phyloP scores from a whole-genome alignment of 2,329 filamentous ascomycete genomes.

The Karstenula rhodostoma region DNA sequence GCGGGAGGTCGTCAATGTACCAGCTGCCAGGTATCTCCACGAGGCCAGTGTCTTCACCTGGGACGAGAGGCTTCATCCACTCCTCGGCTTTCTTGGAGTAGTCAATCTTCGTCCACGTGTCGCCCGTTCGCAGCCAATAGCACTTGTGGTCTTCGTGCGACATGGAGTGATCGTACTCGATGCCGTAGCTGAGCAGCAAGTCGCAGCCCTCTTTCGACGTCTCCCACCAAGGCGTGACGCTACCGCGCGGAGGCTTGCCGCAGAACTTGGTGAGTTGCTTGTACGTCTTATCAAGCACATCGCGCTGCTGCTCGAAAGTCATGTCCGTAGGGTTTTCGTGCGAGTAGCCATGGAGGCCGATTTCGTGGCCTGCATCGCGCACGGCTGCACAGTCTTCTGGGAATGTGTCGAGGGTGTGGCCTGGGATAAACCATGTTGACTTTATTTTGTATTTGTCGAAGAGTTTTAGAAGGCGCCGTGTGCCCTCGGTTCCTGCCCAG shows the following conservation, averaged over 20 bases:
- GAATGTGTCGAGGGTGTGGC: conserved; percentile 70
- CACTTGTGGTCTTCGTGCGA: conserved; percentile 70
- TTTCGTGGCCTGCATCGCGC: conserved; percentile 71
- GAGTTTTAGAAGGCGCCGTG: conserved; percentile 71
- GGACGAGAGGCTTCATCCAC: conserved; percentile 72
- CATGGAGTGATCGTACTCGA: conserved; percentile 76
- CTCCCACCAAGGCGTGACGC: conserved; percentile 81
- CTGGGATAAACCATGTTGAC: conserved; percentile 67
- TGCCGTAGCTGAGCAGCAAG: conserved; percentile 70
- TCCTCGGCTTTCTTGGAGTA: conserved; percentile 67
- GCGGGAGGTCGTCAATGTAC: conserved; percentile 68
- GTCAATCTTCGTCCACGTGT: conserved; percentile 73
- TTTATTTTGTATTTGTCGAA: conserved; percentile 79
- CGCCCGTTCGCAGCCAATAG: conserved; percentile 70
- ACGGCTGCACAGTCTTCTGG: conserved; percentile 70
- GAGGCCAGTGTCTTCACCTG: conserved; percentile 67
- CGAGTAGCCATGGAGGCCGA: conserved; percentile 73
- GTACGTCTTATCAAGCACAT: conserved; percentile 78
- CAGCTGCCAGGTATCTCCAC: conserved; percentile 73
- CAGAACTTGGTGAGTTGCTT: conserved; percentile 74
- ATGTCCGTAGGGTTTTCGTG: conserved; percentile 78
- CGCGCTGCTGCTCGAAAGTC: conserved; percentile 77
- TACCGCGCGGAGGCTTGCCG: conserved; percentile 74
- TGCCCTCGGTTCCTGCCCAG: conserved; percentile 73
- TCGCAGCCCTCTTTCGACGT: conserved; percentile 72